Evolutionary conservation across 768 basidiomycete species (phyloP).

Genomic region (Russula ochroleuca): DNA sequence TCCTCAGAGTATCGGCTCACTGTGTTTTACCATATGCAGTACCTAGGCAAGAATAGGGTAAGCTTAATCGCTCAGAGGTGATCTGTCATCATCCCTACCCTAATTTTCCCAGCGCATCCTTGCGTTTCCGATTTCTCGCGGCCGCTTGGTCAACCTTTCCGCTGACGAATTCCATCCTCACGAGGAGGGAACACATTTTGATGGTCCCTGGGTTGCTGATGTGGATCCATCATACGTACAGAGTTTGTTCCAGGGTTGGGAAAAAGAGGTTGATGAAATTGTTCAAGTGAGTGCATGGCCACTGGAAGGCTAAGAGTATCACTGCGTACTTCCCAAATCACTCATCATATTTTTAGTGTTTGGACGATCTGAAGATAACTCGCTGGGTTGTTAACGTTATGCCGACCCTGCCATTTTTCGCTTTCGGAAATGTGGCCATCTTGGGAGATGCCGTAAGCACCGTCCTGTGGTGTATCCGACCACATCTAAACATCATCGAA

Average conservation of each 20-base stretch:
- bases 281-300: conserved; percentile 43
- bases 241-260: conserved; percentile 18
- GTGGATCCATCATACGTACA: conserved; percentile 6
- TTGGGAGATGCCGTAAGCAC: conserved; percentile 40
- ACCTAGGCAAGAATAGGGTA: conserved; percentile 44
- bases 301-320: not conserved
- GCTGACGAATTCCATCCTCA: conserved; percentile 16
- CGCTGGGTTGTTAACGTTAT: conserved; percentile 64
- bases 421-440: conserved; percentile 49
- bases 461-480: not conserved
- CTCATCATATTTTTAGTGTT: not conserved
- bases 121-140: conserved; percentile 56
- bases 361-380: conserved; percentile 26
- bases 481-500: not conserved
- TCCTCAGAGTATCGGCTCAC: not conserved
- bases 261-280: conserved; percentile 34
- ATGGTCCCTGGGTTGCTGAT: conserved; percentile 11
- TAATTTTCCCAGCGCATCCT: conserved; percentile 47
- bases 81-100: not conserved
- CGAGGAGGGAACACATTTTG: conserved; percentile 12
- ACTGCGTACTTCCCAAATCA: not conserved
- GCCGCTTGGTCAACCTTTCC: conserved; percentile 48
- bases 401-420: conserved; percentile 47
- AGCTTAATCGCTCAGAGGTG: conserved; percentile 36
- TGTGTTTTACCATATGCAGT: conserved; percentile 37